Conservation (phyloP, 2,329 filamentous ascomycete genomes). For the Calonectria henricotiae region DNA sequence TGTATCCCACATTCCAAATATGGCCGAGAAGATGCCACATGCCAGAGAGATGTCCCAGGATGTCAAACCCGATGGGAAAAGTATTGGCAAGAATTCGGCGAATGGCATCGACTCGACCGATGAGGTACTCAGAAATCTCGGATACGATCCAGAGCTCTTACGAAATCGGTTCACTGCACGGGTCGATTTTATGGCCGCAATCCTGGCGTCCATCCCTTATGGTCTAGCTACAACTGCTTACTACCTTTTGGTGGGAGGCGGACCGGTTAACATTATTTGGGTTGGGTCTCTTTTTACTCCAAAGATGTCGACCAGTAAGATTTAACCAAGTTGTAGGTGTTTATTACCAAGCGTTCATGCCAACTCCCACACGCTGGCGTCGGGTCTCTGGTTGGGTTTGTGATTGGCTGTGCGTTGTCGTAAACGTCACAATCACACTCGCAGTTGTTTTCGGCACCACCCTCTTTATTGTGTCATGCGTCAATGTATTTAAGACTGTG, state of each 20-base stretch:
- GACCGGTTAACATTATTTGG: constrained; percentile 23
- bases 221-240: constrained; percentile 19
- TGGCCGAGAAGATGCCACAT: neutral
- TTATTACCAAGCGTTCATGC: constrained; percentile 85
- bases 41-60: neutral
- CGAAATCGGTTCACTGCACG: constrained; percentile 26
- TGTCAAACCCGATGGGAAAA: neutral
- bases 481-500: constrained; percentile 70
- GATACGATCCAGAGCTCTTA: constrained; percentile 17
- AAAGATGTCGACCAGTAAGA: no score
- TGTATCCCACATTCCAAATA: neutral
- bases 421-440: constrained; percentile 86
- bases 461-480: constrained; percentile 72
- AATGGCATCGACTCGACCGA: neutral
- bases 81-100: neutral
- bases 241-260: constrained; percentile 14
- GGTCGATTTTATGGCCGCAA: constrained; percentile 19
- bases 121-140: constrained; percentile 12
- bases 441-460: constrained; percentile 87
- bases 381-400: constrained; percentile 79
- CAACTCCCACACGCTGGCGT: constrained; percentile 74
- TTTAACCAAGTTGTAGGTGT: constrained; percentile 1
- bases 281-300: neutral
- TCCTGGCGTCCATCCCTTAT: constrained; percentile 22
- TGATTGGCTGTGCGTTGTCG: constrained; percentile 84